Evolutionary conservation across 1,139 yeast genomes (phyloP).

Genomic region (Geotrichum cucujoidarum): DNA sequence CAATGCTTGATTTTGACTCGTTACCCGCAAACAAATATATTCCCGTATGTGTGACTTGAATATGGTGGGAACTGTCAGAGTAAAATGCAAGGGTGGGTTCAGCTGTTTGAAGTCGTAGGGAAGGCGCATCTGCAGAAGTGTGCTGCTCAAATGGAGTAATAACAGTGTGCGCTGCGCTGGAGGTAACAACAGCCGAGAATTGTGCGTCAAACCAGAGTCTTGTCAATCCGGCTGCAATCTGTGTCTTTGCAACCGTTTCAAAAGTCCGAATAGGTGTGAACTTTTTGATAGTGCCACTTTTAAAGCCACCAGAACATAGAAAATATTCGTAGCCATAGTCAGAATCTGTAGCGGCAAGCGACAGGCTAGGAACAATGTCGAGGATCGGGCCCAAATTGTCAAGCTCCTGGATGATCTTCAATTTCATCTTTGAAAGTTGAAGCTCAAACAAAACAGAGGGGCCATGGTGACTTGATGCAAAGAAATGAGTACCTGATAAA

Average conservation of each 20-base stretch:
- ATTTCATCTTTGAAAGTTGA: neutral
- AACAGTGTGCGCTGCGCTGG: neutral
- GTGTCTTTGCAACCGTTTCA: neutral
- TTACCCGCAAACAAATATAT: neutral
- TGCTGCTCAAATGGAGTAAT: neutral
- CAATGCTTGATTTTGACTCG: neutral
- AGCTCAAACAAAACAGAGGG: constrained; percentile 4
- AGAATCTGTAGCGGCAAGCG: neutral
- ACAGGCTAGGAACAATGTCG: neutral
- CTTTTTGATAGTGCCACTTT: neutral
- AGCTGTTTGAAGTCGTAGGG: neutral
- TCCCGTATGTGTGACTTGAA: neutral
- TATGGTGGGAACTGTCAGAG: neutral
- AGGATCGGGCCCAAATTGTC: constrained; percentile 4
- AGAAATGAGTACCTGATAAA: neutral
- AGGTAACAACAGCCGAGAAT: neutral
- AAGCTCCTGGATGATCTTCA: constrained; percentile 5
- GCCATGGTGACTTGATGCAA: constrained; percentile 5
- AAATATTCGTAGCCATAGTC: neutral
- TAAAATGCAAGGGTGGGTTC: neutral
- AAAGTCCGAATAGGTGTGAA: neutral
- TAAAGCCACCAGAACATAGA: constrained; percentile 5
- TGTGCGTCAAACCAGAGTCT: constrained; percentile 1
- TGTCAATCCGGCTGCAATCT: neutral
- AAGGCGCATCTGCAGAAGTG: neutral